These are phyloP conservation scores for Lipomyces yamanashiensis DNA, from an alignment of 805 yeast genomes.

Conservation along the genomic window DNA sequence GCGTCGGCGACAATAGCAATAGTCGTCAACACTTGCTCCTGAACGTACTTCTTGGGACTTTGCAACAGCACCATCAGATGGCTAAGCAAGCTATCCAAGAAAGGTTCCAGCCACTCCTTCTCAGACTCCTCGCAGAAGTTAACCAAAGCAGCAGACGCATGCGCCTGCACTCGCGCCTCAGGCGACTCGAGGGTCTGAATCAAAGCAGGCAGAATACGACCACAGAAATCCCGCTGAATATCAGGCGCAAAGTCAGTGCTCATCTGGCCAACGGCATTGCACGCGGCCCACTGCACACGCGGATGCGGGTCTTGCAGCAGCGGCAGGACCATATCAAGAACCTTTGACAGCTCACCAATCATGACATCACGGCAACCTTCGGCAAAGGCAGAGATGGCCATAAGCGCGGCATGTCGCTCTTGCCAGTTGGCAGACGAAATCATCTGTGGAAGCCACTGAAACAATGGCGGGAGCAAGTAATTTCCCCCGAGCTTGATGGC, in stretches of 20 bases:
- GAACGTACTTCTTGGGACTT: constrained; percentile 89
- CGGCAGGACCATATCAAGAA: constrained; percentile 84
- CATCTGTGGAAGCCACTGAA: constrained; percentile 86
- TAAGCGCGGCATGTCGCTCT: constrained; percentile 93
- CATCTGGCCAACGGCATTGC: constrained; percentile 96
- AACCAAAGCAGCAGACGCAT: constrained; percentile 97
- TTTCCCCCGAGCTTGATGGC: constrained; percentile 83
- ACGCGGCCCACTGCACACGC: constrained; percentile 95
- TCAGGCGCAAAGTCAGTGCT: constrained; percentile 87
- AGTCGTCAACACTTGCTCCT: constrained; percentile 95
- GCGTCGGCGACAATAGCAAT: constrained; percentile 98
- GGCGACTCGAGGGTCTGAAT: constrained; percentile 74
- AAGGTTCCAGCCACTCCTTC: constrained; percentile 88
- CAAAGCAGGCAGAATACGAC: constrained; percentile 81
- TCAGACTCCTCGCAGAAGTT: constrained; percentile 92
- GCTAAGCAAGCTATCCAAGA: constrained; percentile 76
- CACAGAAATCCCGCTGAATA: constrained; percentile 81
- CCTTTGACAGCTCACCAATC: constrained; percentile 76
- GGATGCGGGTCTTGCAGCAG: constrained; percentile 84
- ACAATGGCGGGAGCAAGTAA: constrained; percentile 80
- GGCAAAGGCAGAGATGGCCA: constrained; percentile 96
- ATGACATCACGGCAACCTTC: constrained; percentile 95
- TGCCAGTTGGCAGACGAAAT: constrained; percentile 79
- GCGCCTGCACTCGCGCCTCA: constrained; percentile 93
- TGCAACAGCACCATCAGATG: constrained; percentile 77